Evolutionary conservation across 2,329 filamentous ascomycete genomes (phyloP).

Genomic region (Colletotrichum tropicale): DNA sequence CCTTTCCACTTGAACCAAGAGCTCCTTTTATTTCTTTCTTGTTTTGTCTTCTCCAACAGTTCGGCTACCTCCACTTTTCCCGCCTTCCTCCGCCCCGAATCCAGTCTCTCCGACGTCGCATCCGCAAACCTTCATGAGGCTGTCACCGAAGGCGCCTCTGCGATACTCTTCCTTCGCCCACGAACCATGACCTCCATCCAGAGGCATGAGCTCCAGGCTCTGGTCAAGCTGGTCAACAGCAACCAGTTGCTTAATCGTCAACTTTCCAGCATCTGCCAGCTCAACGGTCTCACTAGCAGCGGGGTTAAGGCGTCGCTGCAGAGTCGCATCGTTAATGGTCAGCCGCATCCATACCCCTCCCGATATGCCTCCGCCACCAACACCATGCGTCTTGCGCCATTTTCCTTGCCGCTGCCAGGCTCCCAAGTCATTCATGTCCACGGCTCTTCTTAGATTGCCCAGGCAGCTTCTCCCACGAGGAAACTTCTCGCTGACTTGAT

Average conservation of each 20-base stretch:
- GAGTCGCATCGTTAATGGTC: slow-evolving; percentile 77
- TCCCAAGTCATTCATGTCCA: neutral
- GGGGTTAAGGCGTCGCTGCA: slow-evolving; percentile 89
- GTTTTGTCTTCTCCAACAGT: neutral
- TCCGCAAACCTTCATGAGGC: slow-evolving; percentile 20
- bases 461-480: neutral
- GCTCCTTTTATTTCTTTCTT: neutral
- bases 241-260: slow-evolving; percentile 61
- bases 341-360: slow-evolving; percentile 40
- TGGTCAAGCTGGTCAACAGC: slow-evolving; percentile 49
- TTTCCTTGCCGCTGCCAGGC: neutral
- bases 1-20: neutral
- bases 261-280: slow-evolving; percentile 76
- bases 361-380: neutral
- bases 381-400: neutral
- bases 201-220: slow-evolving; percentile 46
- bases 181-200: slow-evolving; percentile 31
- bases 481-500: neutral
- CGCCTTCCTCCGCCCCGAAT: neutral
- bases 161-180: slow-evolving; percentile 9
- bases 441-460: neutral
- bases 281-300: slow-evolving; percentile 76
- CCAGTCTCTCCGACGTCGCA: slow-evolving; percentile 12
- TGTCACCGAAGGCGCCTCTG: slow-evolving; percentile 5
- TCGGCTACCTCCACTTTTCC: neutral